Percentiles rank a stretch among this genome's conserved stretches.
Conservation (phyloP, 192 early-diverging fungal species). For the Rhizophagus clarus region DNA sequence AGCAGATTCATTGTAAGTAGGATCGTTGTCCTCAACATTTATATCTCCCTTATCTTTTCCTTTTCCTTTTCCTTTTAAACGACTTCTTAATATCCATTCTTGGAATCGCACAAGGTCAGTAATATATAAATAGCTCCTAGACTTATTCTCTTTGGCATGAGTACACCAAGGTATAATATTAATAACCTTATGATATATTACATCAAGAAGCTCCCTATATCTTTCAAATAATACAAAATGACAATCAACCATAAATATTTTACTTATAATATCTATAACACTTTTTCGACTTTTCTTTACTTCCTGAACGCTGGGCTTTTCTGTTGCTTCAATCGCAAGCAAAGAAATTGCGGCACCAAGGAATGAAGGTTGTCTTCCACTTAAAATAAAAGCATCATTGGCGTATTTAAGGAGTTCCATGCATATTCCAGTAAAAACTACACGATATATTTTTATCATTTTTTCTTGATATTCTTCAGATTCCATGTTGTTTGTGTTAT, state of each 20-base stretch:
- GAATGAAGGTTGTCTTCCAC: conserved; percentile 7
- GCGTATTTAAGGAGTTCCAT: conserved; percentile 1
- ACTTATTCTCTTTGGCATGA: neutral
- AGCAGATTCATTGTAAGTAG: neutral
- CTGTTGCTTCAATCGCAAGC: conserved; percentile 14
- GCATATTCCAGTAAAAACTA: neutral
- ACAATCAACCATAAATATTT: neutral
- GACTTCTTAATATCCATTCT: neutral
- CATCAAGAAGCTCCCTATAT: conserved; percentile 3
- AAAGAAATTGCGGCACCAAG: conserved; percentile 13
- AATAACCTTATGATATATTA: conserved; percentile 1
- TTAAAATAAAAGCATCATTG: neutral
- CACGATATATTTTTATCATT: conserved; percentile 5
- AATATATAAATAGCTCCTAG: conserved; percentile 6
- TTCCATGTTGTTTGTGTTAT: neutral
- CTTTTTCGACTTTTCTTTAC: neutral
- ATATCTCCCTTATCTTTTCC: neutral
- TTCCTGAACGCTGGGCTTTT: conserved; percentile 12
- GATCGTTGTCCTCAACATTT: neutral
- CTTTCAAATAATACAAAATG: neutral
- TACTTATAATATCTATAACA: neutral
- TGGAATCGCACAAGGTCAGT: conserved; percentile 10
- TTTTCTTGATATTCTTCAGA: neutral
- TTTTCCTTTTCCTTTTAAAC: neutral
- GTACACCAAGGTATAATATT: neutral